Base-by-base conservation (phyloP, 1,284 basidiomycete genomes). In the Tylopilus microsporus region DNA sequence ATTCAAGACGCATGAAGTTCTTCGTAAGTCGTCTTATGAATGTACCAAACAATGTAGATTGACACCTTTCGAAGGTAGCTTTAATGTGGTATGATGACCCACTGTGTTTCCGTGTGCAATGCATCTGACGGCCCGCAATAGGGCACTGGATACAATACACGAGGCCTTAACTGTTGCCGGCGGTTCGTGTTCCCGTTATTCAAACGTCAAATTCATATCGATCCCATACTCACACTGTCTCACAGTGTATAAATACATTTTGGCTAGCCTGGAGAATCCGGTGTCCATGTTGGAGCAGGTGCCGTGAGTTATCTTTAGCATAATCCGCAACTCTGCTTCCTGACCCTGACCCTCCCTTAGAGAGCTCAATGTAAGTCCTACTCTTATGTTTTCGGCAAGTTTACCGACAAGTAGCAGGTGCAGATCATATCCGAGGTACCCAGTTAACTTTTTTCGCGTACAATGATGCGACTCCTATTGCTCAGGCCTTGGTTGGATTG, bases 301-400 rank as follows among this genome's bases (percentile, higher is more conserved):
- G 7, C 41, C 41, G 41, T 42, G 41, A 42, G 41, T 42, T 3
- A n/a, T 42, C 18, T 10, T 3, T 42, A 15, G 16, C 16, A 42
- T 42, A 16, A 18, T 49, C 21, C 13, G 8, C 8, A 9, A 2
- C 21, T 16, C 39, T 32, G 39, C 1, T 1, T 13, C 3, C 34
- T 51, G 18, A 55, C 21, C 18, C 18, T 21, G 18, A 55, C 21
- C 18, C 18, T 21, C 10, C 34, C 13, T 4, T 16, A 69, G 65
- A 0, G 64, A 68, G n/a, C n/a, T 69, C 18, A 5, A 53, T 2
- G 66, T 68, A 49, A 55, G 65, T 60, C 7, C 21, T 5, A 1
- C 55, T 3, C 7, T 5, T 30, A 42, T 5, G 5, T 19, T 5
- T 10, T 47, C n/a, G 15, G 8, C 47, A 34, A 7, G 3, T 46